These are phyloP conservation scores for Amanita exitialis DNA, from an alignment of 768 basidiomycete genomes.

Conservation along the genomic window DNA sequence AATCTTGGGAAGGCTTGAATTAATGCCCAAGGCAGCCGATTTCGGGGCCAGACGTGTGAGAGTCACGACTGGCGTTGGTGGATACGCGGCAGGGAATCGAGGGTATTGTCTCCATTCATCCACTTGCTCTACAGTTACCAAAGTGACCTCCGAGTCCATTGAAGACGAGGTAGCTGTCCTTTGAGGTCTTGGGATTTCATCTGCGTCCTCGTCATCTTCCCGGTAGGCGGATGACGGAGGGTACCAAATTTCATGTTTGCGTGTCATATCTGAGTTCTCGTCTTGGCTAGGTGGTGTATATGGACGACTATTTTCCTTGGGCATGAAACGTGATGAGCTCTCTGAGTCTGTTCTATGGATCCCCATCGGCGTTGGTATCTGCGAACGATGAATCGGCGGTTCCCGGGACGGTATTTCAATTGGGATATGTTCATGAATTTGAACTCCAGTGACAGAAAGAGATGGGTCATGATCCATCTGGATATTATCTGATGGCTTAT, in stretches of 20 bases:
- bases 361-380: background rate
- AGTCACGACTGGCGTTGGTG: constrained; percentile 49
- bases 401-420: background rate
- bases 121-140: constrained; percentile 10
- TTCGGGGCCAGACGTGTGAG: constrained; percentile 18
- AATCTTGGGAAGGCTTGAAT: background rate
- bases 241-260: constrained; percentile 44
- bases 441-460: background rate
- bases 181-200: constrained; percentile 7
- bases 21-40: constrained; percentile 26
- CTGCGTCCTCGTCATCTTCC: constrained; percentile 20
- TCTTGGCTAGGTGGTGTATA: background rate
- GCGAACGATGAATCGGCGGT: background rate
- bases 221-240: constrained; percentile 41
- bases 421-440: background rate
- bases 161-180: background rate
- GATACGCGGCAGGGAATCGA: constrained; percentile 69
- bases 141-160: background rate
- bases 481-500: constrained; percentile 5
- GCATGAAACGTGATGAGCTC: background rate
- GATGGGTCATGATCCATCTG: background rate
- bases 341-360: background rate
- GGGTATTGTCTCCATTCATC: constrained; percentile 72
- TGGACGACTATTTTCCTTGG: background rate
- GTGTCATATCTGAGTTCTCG: background rate